Conservation (phyloP, 805 yeast genomes). For the Spathaspora sp. region DNA sequence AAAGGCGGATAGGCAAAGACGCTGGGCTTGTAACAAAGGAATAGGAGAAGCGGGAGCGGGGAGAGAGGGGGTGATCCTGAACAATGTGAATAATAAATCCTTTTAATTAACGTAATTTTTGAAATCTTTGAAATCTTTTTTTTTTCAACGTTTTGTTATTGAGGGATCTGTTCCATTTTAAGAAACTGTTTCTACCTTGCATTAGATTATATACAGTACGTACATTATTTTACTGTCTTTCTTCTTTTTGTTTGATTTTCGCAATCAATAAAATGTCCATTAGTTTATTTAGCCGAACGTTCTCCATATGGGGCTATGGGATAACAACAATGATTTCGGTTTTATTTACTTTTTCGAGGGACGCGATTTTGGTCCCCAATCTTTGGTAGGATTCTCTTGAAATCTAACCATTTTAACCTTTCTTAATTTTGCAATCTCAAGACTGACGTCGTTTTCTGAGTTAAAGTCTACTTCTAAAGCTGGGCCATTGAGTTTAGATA, state of each 20-base stretch:
- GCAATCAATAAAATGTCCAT: background rate
- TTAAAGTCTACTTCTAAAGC: constrained; percentile 47
- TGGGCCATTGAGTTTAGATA: constrained; percentile 30
- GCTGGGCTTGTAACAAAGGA: background rate
- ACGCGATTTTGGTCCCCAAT: constrained; percentile 94
- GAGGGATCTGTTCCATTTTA: background rate
- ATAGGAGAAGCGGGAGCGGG: background rate
- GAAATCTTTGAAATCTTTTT: background rate
- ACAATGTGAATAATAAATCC: background rate
- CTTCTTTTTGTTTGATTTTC: background rate
- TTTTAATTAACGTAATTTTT: background rate
- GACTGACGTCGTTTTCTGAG: constrained; percentile 53
- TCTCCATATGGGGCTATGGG: background rate
- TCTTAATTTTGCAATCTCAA: constrained; percentile 56
- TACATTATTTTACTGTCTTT: background rate
- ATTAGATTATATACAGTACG: background rate
- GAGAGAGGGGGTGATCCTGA: background rate
- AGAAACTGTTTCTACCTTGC: background rate
- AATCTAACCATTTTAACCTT: constrained; percentile 78
- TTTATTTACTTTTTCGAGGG: constrained; percentile 4
- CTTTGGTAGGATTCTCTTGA: constrained; percentile 88
- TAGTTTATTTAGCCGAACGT: background rate
- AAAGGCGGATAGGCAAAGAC: background rate
- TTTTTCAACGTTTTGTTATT: background rate
- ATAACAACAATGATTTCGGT: background rate